Evolutionary conservation across 1,284 basidiomycete genomes (phyloP).

Genomic region (Ustilago bromivora): DNA sequence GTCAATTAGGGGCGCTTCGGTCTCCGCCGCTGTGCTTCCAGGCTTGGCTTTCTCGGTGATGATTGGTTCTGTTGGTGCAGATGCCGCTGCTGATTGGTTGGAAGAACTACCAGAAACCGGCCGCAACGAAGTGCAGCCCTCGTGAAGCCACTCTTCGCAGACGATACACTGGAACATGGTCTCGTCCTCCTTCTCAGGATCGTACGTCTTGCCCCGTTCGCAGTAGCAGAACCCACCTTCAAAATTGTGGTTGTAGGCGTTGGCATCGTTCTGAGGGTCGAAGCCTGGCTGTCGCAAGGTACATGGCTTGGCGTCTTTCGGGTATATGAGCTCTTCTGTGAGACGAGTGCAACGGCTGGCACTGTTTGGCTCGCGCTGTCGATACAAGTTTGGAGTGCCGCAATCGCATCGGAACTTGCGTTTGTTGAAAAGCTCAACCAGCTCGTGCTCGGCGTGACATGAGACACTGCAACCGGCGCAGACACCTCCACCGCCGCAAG

Average conservation of each 20-base stretch:
- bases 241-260: constrained; percentile 69
- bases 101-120: neutral
- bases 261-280: constrained; percentile 61
- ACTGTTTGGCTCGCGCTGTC: constrained; percentile 35
- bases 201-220: constrained; percentile 67
- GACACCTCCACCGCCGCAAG: constrained; percentile 69
- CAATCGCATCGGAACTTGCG: constrained; percentile 68
- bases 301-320: constrained; percentile 49
- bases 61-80: neutral
- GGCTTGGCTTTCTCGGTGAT: neutral
- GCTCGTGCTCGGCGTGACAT: constrained; percentile 70
- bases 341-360: constrained; percentile 13
- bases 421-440: constrained; percentile 69
- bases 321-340: constrained; percentile 38
- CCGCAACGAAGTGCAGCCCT: constrained; percentile 65
- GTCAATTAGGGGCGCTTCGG: constrained; percentile 50
- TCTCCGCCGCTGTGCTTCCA: constrained; percentile 5
- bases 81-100: neutral
- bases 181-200: constrained; percentile 70
- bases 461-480: constrained; percentile 70
- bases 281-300: constrained; percentile 53
- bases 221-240: constrained; percentile 71
- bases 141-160: constrained; percentile 71
- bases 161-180: constrained; percentile 70
- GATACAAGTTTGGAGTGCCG: constrained; percentile 60